Base-by-base conservation (phyloP, 345 rosid genomes). In the Arabis hirsuta region DNA sequence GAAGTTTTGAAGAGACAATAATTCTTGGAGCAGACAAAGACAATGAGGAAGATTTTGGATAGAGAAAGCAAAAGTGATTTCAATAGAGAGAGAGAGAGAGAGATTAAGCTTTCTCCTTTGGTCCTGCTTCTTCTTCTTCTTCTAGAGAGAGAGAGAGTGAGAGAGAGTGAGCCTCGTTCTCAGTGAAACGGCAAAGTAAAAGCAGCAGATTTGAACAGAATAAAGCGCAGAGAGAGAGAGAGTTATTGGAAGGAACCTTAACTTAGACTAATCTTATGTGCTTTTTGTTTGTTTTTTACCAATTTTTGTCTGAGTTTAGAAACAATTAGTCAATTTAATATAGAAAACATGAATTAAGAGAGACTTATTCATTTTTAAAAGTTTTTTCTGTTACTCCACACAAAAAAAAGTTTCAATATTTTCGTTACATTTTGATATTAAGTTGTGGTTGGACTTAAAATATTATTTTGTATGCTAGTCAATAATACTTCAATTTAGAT, bases 91-190 rank as follows among this genome's bases (percentile, higher is more conserved):
- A 67, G 79, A 62, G 76, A 67, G 80, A 75, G 72, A 29, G 76
- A 44, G 72, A 70, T 69, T 46, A 55, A 70, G 59, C 80, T 67
- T 62, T 74, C 71, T 73, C 60, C 55, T 78, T 36, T 84, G 74
- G 69, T 75, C 52, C 76, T 69, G 16, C 69, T 32, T 55, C 61
- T 58, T 58, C 73, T 67, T 55, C 61, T 59, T 47, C 61, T 65
- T 55, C 58, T 41, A 46, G 12, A 52, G 29, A n/a, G n/a, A n/a
- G n/a, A n/a, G n/a, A n/a, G n/a, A n/a, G n/a, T 39, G 19, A 44
- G 50, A 71, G 67, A 69, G 67, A 59, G 79, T 56, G 71, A 73
- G 90, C 90, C 92, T 87, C 92, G 97, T 87, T 87, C 90, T 88
- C 81, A 82, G 87, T 76, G 80, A 82, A 84, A 85, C 91, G 80